Evolutionary conservation across 2,329 filamentous ascomycete species (phyloP).

Genomic region (Ceratocystis alfenasii): DNA sequence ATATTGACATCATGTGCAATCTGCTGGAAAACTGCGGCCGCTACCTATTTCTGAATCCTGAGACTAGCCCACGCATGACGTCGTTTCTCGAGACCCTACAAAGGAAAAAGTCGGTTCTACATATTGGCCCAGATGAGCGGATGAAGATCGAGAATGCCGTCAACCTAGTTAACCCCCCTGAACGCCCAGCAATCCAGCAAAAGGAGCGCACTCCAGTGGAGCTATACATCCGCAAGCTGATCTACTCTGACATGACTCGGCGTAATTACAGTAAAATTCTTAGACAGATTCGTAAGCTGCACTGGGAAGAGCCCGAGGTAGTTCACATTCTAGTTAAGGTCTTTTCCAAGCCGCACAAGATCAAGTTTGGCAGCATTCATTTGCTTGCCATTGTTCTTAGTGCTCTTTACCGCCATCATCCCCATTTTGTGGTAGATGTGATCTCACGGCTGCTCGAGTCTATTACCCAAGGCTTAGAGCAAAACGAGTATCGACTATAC

Average conservation of each 20-base stretch:
- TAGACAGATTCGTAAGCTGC: constrained; percentile 86
- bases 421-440: constrained; percentile 77
- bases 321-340: constrained; percentile 73
- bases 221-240: constrained; percentile 78
- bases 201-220: constrained; percentile 93
- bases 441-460: constrained; percentile 87
- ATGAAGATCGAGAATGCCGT: constrained; percentile 98
- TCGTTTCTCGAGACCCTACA: constrained; percentile 91
- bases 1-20: constrained; percentile 96
- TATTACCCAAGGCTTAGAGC: constrained; percentile 75
- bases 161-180: constrained; percentile 93
- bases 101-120: constrained; percentile 89
- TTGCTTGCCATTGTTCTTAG: constrained; percentile 81
- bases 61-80: constrained; percentile 84
- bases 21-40: constrained; percentile 92
- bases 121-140: constrained; percentile 87
- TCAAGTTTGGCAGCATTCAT: constrained; percentile 95
- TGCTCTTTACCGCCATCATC: constrained; percentile 82
- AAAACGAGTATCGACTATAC: constrained; percentile 96
- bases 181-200: constrained; percentile 85
- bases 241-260: constrained; percentile 90
- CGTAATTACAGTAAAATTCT: constrained; percentile 86
- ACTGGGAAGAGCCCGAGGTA: constrained; percentile 91
- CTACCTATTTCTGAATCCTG: constrained; percentile 81
- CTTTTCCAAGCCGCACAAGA: constrained; percentile 90